These are phyloP conservation scores for Carpinus viminea DNA, from an alignment of 306 rosid species.

Conservation along the genomic window DNA sequence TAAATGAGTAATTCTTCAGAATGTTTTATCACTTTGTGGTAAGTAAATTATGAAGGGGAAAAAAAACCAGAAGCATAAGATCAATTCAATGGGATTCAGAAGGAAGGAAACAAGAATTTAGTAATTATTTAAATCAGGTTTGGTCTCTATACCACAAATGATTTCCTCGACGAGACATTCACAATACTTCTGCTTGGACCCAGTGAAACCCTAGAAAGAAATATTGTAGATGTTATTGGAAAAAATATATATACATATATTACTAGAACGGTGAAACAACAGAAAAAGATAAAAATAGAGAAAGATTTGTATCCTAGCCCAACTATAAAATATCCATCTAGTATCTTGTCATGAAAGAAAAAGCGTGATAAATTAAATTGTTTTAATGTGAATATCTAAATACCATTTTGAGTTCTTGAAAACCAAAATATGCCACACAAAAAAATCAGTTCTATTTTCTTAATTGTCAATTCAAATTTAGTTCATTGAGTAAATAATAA, in stretches of 20 bases:
- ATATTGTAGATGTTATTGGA: slow-evolving; percentile 19
- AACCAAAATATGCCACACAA: neutral
- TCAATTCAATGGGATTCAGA: neutral
- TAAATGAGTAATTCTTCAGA: neutral
- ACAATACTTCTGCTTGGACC: slow-evolving; percentile 43
- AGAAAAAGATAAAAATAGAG: neutral
- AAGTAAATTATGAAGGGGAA: neutral
- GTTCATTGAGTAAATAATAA: too few species aligned
- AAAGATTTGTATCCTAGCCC: neutral
- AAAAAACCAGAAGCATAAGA: slow-evolving; percentile 2
- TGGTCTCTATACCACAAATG: slow-evolving; percentile 53
- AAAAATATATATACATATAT: too few species aligned
- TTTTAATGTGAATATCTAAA: neutral
- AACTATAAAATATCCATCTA: neutral
- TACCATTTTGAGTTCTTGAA: neutral
- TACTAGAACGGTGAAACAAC: neutral
- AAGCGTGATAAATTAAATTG: neutral
- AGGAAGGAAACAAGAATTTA: neutral
- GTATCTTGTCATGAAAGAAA: neutral
- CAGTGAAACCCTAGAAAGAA: slow-evolving; percentile 46
- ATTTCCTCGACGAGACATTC: slow-evolving; percentile 48
- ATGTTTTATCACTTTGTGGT: neutral
- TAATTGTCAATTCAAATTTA: neutral
- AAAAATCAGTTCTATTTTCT: neutral
- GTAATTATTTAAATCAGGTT: slow-evolving; percentile 3